Conservation (phyloP, 2,329 filamentous ascomycete species). For the Aspergillus sp. region DNA sequence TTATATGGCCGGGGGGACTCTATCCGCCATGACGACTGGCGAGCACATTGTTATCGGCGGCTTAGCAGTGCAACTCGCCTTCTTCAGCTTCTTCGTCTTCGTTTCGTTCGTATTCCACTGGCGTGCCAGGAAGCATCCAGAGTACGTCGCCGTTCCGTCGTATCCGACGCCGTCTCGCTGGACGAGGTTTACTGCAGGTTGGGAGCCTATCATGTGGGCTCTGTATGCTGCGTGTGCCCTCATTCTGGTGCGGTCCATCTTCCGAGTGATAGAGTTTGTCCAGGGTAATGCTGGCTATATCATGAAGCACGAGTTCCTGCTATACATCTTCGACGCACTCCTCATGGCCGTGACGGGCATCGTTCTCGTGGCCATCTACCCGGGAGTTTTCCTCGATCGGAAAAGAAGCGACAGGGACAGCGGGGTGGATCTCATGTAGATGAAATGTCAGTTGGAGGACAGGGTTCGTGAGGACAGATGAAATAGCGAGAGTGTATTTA, state of each 20-base stretch:
- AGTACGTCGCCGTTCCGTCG: not conserved
- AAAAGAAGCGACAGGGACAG: too few relatives aligned
- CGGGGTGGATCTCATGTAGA: too few relatives aligned
- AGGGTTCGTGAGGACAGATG: too few relatives aligned
- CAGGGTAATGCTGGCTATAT: conserved; percentile 22
- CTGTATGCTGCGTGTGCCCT: conserved; percentile 18
- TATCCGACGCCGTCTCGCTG: not conserved
- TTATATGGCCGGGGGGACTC: conserved; percentile 16
- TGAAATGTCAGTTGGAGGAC: too few relatives aligned
- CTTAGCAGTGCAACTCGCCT: conserved; percentile 48
- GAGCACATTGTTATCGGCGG: conserved; percentile 45
- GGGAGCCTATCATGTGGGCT: conserved; percentile 3
- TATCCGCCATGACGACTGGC: conserved; percentile 10
- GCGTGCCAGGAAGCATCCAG: conserved; percentile 13
- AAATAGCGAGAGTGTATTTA: too few relatives aligned
- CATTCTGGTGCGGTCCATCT: conserved; percentile 24
- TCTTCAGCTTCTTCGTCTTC: conserved; percentile 49
- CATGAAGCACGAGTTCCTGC: conserved; percentile 19
- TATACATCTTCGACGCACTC: conserved; percentile 26
- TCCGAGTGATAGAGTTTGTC: conserved; percentile 24
- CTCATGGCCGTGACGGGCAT: conserved; percentile 17
- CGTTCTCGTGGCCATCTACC: not conserved
- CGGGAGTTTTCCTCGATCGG: not conserved
- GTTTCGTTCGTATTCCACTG: conserved; percentile 43
- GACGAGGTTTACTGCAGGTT: not conserved